Base-by-base conservation (phyloP, 805 yeast genomes). In the Starmerella roubikii region DNA sequence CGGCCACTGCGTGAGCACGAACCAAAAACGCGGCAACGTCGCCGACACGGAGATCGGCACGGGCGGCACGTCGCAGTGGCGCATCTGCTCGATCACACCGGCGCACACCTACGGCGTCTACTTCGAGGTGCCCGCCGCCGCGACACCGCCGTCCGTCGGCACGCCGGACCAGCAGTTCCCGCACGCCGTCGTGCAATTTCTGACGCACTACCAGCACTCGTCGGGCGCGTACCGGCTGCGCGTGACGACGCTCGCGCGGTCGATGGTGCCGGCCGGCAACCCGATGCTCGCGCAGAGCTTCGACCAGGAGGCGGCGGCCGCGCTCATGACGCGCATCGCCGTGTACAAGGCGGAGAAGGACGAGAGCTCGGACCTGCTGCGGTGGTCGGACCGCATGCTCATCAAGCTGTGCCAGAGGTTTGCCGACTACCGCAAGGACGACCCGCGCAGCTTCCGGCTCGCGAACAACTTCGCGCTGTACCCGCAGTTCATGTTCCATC, bases 231-330 rank as follows among this genome's bases (percentile, higher is more conserved):
- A 73, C 55, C 72, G 96, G 54, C 66, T 83, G 43, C 74, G 96
- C 52, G 96, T 91, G 26, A 88, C 98, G 18, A 91, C 97, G 0
- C 68, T 91, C 22, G 67, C 68, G 13, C 66, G 74, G 34, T 62
- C 63, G 45, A 54, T 72, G 47, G 59, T 68, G 16, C 69, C 73
- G 39, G 67, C 72, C 32, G 78, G 78, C 29, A 69, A 68, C 40
- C 72, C 78, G 21, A 62, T 62, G 24, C 64, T 72, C 41, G 66
- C 71, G 4, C 65, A 65, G 22, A 68, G 91, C n/a, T 91, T 91
- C 59, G 99, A 91, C 62, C 97, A 91, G 67, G 97, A 91, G 61
- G 94, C 96, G 11, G 95, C 98, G 3, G 93, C 95, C 13, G 96
- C 86, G 1, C 65, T 86, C 42, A 78, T 88, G 77, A 79, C 96